Base-by-base conservation (phyloP, 257 asterid species). In the Penstemon eatonii region DNA sequence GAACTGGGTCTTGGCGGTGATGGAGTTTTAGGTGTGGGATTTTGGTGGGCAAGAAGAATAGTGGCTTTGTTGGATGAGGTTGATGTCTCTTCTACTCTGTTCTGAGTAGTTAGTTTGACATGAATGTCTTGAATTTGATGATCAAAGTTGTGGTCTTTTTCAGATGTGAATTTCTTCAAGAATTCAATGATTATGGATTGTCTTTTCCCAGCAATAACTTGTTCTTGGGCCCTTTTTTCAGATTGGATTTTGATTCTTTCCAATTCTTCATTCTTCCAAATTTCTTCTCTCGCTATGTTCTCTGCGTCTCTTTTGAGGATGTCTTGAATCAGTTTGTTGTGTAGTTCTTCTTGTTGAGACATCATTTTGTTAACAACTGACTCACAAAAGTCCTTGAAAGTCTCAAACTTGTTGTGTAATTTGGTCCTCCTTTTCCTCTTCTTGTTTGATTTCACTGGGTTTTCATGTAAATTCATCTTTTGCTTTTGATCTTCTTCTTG, bases 281-380 rank as follows among this genome's bases (percentile, higher is more conserved):
- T 84, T 63, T 88, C 86, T 4, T 90, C 92, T 47, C 87, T 79
- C 0, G 82, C 84, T 2, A 83, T 63, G 68, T 69, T 72, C 43
- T 83, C 95, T 19, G 79, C 79, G 12, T 90, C 97, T 12, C 92
- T 79, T 73, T 36, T 84, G 54, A 83, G 43, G 8, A 90, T 78
- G 4, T 77, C 87, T 3, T 86, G 77, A 8, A 88, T 66, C 49
- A 90, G 74, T 63, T 81, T 84, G 42, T 81, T 74, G 52, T 88
- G 95, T 6, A 90, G 33, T 69, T 83, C 90, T 18, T 90, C 97
- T 33, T 90, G 96, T 19, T 83, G 86, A 4, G 70, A 76, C 67
- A 88, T 83, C 77, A 90, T 73, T 76, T 77, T 84, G 73, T 72
- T 78, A 76, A 86, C 88, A 43, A 82, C 75, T 0, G 42, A 73